Percentiles rank a stretch among this genome's conserved stretches.
These are phyloP conservation scores for Lichtheimia ramosa DNA, from an alignment of 371 early-diverging fungal species.

Conservation along the genomic window DNA sequence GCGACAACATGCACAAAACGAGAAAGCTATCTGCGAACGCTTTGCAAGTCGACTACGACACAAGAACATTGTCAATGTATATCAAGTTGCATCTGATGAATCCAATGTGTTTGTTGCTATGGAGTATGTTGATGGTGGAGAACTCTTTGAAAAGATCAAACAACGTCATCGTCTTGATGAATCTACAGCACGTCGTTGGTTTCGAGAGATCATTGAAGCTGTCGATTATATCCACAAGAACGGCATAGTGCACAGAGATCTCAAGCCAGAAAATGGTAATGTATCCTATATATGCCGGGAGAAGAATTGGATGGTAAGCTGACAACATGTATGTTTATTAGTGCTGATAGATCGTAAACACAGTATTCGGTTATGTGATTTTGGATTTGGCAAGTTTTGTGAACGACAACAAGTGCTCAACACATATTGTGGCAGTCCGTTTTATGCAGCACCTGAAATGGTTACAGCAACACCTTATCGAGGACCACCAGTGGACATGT, in stretches of 20 bases:
- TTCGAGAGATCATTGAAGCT: conserved; percentile 94
- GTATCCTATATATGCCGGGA: not conserved
- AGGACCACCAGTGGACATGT: conserved; percentile 80
- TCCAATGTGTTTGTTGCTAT: conserved; percentile 89
- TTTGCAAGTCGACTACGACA: conserved; percentile 71
- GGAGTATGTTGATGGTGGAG: conserved; percentile 96
- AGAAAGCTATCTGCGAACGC: conserved; percentile 65
- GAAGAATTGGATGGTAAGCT: too few species aligned
- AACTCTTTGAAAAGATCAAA: conserved; percentile 93
- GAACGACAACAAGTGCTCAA: conserved; percentile 77
- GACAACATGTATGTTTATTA: conserved; percentile 8
- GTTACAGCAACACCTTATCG: conserved; percentile 71
- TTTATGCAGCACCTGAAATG: conserved; percentile 90
- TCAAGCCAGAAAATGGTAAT: conserved; percentile 84
- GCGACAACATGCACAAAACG: conserved; percentile 54
- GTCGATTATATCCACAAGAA: conserved; percentile 93
- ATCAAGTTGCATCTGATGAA: conserved; percentile 84
- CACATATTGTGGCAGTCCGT: conserved; percentile 94
- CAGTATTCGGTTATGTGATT: conserved; percentile 88
- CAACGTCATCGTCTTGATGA: conserved; percentile 86
- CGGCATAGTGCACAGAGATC: conserved; percentile 83
- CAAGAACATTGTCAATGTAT: conserved; percentile 84
- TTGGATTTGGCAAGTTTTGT: conserved; percentile 93
- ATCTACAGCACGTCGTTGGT: conserved; percentile 82
- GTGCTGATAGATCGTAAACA: conserved; percentile 74